Percentiles rank a stretch among this genome's conserved stretches.
These are phyloP conservation scores for Parathielavia appendiculata DNA, from an alignment of 495 filamentous ascomycete species.

Conservation along the genomic window DNA sequence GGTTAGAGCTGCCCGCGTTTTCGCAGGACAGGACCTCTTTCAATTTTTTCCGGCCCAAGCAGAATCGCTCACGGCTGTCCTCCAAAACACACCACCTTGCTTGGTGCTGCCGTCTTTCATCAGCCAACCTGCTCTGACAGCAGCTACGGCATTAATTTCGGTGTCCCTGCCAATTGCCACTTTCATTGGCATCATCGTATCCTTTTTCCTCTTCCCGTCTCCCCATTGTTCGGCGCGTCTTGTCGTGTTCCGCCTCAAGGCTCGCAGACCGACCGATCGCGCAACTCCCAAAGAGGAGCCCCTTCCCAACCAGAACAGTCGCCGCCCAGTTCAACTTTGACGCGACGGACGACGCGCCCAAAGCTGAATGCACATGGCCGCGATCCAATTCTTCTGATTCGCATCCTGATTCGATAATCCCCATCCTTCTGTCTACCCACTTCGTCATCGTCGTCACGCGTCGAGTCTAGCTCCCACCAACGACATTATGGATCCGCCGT, in stretches of 20 bases:
- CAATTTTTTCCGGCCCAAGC: constrained; percentile 14
- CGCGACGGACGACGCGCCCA: constrained; percentile 19
- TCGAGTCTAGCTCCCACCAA: constrained; percentile 9
- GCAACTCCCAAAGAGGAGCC: constrained; percentile 1
- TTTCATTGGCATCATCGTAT: constrained; percentile 13
- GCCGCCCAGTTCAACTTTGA: constrained; percentile 6
- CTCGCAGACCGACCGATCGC: constrained; percentile 5
- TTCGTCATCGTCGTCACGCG: not conserved
- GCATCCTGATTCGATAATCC: not conserved
- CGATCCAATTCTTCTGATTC: not conserved
- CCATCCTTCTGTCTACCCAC: not conserved
- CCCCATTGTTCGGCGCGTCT: constrained; percentile 16
- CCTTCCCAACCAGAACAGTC: constrained; percentile 9
- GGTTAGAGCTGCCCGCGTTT: constrained; percentile 18
- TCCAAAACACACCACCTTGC: constrained; percentile 13
- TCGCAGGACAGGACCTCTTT: not conserved
- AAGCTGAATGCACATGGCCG: constrained; percentile 11
- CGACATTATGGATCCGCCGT: constrained; percentile 30
- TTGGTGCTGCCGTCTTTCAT: constrained; percentile 15
- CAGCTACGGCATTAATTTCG: constrained; percentile 5
- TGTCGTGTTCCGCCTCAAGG: constrained; percentile 13
- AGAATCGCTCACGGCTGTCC: constrained; percentile 5
- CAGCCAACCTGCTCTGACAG: constrained; percentile 15
- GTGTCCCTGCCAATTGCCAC: constrained; percentile 3
- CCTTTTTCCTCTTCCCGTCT: not conserved